Evolutionary conservation across 2,329 filamentous ascomycete species (phyloP), one percentile per base, ranked within the genome.

Genomic region (Cercospora canescens): DNA sequence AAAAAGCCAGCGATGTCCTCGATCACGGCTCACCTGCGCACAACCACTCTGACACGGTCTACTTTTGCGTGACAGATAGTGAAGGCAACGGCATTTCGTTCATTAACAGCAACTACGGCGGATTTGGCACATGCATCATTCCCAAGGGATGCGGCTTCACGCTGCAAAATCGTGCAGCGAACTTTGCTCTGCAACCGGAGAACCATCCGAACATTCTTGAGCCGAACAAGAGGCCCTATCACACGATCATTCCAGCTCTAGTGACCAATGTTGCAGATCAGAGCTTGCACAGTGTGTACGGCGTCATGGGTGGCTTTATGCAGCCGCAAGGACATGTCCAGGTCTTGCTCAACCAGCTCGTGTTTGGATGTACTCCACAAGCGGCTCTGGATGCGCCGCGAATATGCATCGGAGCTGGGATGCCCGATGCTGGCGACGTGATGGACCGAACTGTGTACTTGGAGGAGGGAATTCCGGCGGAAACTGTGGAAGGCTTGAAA

Each of bases 291-390:
- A 91, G 88, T 4, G 91, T 96, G 0, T 97, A 94, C 74, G 95
- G 95, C 61, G 94, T 98, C 67, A 98, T 98, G 95, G 95, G 95
- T 60, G 94, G 93, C 2, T 98, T 96, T 80, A 98, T 98, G 91
- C 95, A 99, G 81, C 95, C 95, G 0, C 95, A 98, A 79, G 95
- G 94, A 24, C 95, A 98, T 67, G 89, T 98, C 0, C 95, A 98
- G 79, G 93, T 97, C 0, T 81, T 99, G 9, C 83, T 98, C 1
- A 96, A 96, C 71, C 94, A 96, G 86, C 80, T 96, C 0, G 87
- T 93, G 0, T 96, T 94, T 72, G 88, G 89, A 1, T 84, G 93
- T 61, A 90, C 89, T 69, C 93, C 94, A 0, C 95, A 99, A 79
- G 88, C 92, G 66, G 93, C 94, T 2, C 85, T 98, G 0, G 95